Evolutionary conservation across 129 eudicot genomes (phyloP).

Genomic region (Helianthus annuus): DNA sequence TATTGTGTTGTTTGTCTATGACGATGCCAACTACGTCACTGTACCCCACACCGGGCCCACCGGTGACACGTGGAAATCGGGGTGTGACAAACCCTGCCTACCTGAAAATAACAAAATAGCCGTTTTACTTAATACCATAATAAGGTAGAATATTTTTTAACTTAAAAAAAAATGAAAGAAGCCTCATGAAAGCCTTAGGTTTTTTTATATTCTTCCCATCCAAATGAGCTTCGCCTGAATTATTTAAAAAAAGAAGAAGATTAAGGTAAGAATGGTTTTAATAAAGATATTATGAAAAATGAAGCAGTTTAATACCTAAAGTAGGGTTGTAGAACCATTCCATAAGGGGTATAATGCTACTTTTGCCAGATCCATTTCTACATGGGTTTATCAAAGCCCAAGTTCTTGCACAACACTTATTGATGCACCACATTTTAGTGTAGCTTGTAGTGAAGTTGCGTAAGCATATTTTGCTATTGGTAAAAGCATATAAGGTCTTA

Average conservation of each 20-base stretch:
- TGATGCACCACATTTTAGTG: conserved; percentile 85
- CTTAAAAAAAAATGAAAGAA: too few species aligned
- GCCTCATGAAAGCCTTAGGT: too few species aligned
- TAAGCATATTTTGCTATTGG: conserved; percentile 93
- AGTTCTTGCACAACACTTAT: conserved; percentile 98
- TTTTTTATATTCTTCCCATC: conserved; percentile 93
- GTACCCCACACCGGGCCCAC: too few species aligned
- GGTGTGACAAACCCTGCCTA: too few species aligned
- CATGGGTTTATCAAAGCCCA: conserved; percentile 95
- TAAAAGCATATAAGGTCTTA: conserved; percentile 84
- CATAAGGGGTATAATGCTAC: conserved; percentile 71
- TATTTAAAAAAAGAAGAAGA: conserved; percentile 4
- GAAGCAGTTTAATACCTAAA: conserved; percentile 53
- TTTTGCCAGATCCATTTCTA: conserved; percentile 55
- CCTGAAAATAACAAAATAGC: too few species aligned
- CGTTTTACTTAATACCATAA: too few species aligned
- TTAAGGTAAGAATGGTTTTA: conserved; percentile 6
- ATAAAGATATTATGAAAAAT: background rate
- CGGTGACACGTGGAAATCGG: too few species aligned
- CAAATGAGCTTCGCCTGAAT: conserved; percentile 82
- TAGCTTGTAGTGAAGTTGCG: conserved; percentile 91
- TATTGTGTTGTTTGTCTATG: too few species aligned
- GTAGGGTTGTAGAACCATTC: conserved; percentile 97
- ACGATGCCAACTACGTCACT: too few species aligned
- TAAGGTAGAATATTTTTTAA: too few species aligned